Base-by-base conservation (phyloP, 176 grass and related monocot genomes). In the Microstegium vimineum region DNA sequence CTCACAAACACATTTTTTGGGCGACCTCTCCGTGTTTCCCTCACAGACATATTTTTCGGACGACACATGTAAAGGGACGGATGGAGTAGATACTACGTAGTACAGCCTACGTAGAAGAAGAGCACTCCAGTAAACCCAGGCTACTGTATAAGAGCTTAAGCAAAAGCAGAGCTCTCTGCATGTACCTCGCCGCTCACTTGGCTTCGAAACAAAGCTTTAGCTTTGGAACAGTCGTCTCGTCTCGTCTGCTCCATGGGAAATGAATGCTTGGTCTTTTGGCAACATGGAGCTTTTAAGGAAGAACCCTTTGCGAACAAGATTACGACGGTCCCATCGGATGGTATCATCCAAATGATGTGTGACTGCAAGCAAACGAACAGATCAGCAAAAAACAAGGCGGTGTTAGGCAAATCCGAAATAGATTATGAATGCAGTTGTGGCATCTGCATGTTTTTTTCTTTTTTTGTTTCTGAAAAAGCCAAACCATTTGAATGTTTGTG, bases 121-220 rank as follows among this genome's bases (percentile, higher is more conserved):
- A 75, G 2, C 20, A 74, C 46, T 56, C 27, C 75, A 61, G 31
- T n/a, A 56, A 10, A 61, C 3, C 62, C 62, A 31, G 61, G 12
- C 18, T 8, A 20, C 31, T 25, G 52, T 57, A 8, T 57, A 8
- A 3, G n/a, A 23, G 71, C 71, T 6, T 23, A 41, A 62, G 33
- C 34, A 62, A 62, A 63, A 77, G 34, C 63, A 25, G 9, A 56
- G 65, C 16, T 57, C 75, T 25, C n/a, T n/a, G 56, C 78, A 13
- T 23, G 5, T 23, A 56, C 52, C 52, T 32, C 70, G 62, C 51
- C 36, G 32, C 81, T 51, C 49, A 82, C 82, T 52, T 89, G 54
- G 42, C 87, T 85, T 89, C 27, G 76, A 85, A 89, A 89, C 83
- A 72, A 89, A 85, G 72, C 28, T 56, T 42, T 56, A 56, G 52